Evolutionary conservation across 2,329 filamentous ascomycete species (phyloP).

Genomic region (Calcarisporium arbuscula): DNA sequence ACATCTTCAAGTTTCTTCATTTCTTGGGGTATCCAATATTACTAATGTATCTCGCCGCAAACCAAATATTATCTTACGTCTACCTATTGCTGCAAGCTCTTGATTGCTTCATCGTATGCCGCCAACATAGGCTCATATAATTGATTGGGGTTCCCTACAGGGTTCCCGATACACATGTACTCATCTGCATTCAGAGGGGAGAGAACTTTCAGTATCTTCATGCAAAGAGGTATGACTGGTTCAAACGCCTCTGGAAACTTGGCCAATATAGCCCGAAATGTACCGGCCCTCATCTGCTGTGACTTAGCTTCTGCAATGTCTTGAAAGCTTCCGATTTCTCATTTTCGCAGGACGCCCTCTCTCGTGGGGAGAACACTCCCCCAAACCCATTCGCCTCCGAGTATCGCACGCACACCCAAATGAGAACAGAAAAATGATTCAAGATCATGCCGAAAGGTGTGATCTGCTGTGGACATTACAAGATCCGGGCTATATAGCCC

Average conservation of each 20-base stretch:
- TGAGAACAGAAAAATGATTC: constrained; percentile 9
- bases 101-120: constrained; percentile 9
- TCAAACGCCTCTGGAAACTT: constrained; percentile 12
- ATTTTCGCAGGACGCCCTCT: constrained; percentile 4
- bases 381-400: constrained; percentile 7
- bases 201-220: constrained; percentile 9
- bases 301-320: constrained; percentile 6
- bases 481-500: constrained; percentile 14
- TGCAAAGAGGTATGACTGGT: constrained; percentile 11
- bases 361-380: background rate
- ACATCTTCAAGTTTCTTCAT: too few species aligned
- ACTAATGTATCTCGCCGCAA: too few species aligned
- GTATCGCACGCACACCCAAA: constrained; percentile 13
- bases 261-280: constrained; percentile 6
- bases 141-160: constrained; percentile 8
- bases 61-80: too few species aligned
- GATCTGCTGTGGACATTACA: constrained; percentile 16
- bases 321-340: constrained; percentile 9
- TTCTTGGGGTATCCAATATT: too few species aligned
- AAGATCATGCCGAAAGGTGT: constrained; percentile 16
- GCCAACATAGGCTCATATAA: constrained; percentile 11
- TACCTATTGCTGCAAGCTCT: too few species aligned
- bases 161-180: constrained; percentile 8
- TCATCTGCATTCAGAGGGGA: constrained; percentile 5
- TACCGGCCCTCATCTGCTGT: constrained; percentile 6